A percentile compares a stretch with the other conserved stretches of the same genome.
Conservation (phyloP, 345 rosid genomes). For the Syzygium oleosum region DNA sequence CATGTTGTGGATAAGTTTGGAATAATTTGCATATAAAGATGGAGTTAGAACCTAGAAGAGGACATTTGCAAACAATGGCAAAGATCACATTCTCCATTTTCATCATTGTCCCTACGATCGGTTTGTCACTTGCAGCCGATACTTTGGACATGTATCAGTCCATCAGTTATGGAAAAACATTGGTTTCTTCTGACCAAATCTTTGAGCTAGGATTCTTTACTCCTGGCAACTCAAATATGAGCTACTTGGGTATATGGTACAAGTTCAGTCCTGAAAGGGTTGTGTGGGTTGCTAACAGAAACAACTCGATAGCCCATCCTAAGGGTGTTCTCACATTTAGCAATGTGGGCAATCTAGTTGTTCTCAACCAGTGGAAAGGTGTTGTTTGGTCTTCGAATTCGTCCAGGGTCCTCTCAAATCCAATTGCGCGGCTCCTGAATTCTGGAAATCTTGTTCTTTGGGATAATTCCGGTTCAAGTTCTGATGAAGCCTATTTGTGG, state of each 20-base stretch:
- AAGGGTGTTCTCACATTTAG: conserved; percentile 11
- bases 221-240: conserved; percentile 2
- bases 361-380: not conserved
- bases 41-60: not conserved
- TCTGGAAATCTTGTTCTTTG: conserved; percentile 25
- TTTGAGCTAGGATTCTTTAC: conserved; percentile 18
- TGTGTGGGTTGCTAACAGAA: conserved; percentile 45
- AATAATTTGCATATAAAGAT: not conserved
- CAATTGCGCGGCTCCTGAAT: conserved; percentile 20
- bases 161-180: not conserved
- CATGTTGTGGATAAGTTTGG: not conserved
- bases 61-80: not conserved
- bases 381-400: conserved; percentile 19
- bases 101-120: not conserved
- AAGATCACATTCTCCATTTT: not conserved
- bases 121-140: not conserved
- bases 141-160: not conserved
- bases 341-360: conserved; percentile 6
- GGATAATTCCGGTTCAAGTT: not conserved
- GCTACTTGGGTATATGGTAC: conserved; percentile 34
- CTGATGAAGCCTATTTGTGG: conserved; percentile 11
- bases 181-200: conserved; percentile 1
- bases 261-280: conserved; percentile 1
- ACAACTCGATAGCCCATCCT: conserved; percentile 8
- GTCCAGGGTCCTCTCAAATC: conserved; percentile 4